phyloP scores from a whole-genome alignment of 768 basidiomycete genomes.

The Antrodiella citrinella region DNA sequence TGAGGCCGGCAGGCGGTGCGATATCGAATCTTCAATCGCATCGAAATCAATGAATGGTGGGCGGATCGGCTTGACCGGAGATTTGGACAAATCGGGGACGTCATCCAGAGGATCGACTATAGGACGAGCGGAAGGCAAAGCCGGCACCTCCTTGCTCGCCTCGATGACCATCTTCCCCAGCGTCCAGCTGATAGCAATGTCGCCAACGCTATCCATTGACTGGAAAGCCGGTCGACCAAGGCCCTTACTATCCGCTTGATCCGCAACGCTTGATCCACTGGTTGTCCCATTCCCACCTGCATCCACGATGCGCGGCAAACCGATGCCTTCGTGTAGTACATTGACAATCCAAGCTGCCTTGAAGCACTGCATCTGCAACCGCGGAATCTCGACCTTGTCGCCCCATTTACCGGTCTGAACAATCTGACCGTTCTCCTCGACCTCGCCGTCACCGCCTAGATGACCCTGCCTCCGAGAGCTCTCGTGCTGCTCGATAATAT shows the following conservation, averaged over 20 bases:
- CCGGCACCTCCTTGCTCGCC: constrained; percentile 79
- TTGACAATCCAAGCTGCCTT: constrained; percentile 98
- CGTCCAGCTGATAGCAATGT: constrained; percentile 96
- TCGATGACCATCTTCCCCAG: constrained; percentile 98
- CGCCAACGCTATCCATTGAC: constrained; percentile 83
- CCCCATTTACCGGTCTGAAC: constrained; percentile 66
- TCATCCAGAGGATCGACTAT: constrained; percentile 70
- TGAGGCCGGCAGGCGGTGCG: constrained; percentile 58
- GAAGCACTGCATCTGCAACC: constrained; percentile 97
- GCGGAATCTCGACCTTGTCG: constrained; percentile 67
- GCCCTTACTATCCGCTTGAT: constrained; percentile 76
- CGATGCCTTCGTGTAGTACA: constrained; percentile 92
- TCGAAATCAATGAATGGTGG: constrained; percentile 54
- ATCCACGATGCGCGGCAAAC: constrained; percentile 87
- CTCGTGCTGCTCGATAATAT: constrained; percentile 62
- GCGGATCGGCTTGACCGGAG: constrained; percentile 56
- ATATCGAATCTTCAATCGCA: constrained; percentile 53
- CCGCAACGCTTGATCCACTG: constrained; percentile 58
- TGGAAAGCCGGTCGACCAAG: constrained; percentile 83
- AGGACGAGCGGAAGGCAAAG: constrained; percentile 41
- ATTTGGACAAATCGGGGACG: constrained; percentile 40
- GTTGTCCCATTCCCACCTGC: constrained; percentile 71
- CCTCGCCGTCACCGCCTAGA: constrained; percentile 53
- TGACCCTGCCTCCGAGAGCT: constrained; percentile 36
- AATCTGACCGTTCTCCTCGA: constrained; percentile 49